Base-by-base conservation (phyloP, 2,329 filamentous ascomycete species). In the Clonostachys rosea region DNA sequence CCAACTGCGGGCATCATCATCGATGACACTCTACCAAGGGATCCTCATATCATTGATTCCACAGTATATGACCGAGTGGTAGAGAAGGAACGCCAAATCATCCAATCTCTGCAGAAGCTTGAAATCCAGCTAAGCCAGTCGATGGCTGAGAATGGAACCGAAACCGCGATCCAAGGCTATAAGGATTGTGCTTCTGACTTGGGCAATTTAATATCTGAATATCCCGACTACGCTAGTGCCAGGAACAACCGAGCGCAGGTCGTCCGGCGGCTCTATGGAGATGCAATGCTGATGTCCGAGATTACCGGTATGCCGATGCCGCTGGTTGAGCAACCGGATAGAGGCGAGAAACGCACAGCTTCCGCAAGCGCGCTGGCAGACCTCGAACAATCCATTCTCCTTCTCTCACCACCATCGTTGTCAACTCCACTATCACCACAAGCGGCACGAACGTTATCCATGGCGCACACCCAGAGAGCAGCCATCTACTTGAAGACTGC, bases 181-280 rank as follows among this genome's bases (percentile, higher is more conserved):
- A 67, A 63, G 24, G 51, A 64, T 35, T 74, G 73, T 46, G 62
- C 83, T 16, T 59, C 62, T 10, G 63, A 69, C 6, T 68, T 91
- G 6, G 72, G 75, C 33, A 59, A 64, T 3, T 70, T 90, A 34
- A 78, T 90, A 39, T 57, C 68, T 3, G 64, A 76, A 20, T 61
- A 81, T 46, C 84, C 87, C 4, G 64, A 69, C 34, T 91, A 91
- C 63, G 86, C 87, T 18, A 88, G 84, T 52, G 85, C 83, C 6
- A 78, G 81, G 49, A 87, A 90, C 61, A 91, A 92, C 64, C 76
- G 87, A 44, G 87, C 84, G 4, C 88, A 91, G 62, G 75, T 84
- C 9, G 56, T 78, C 33, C 70, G 85, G 18, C 70, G 84, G 43
- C 65, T 83, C 47, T 82, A 85, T 52, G 84, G 83, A 11, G 83